phyloP scores from a whole-genome alignment of 352 stramenopile genomes.

The Pythium periplocum region DNA sequence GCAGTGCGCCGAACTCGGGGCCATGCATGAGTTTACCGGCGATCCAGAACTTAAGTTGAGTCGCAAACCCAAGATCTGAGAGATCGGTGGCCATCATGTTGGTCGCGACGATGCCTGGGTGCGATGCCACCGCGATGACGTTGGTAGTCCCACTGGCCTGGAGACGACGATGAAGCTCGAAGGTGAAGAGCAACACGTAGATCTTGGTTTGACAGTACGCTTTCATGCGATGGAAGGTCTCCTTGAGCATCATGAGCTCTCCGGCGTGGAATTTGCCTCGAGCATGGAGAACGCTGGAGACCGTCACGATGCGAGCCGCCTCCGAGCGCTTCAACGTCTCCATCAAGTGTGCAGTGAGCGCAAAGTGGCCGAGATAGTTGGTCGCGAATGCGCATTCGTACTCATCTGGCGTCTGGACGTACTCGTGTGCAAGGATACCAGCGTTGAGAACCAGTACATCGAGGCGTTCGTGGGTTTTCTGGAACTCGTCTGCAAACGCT shows the following conservation, averaged over 20 bases:
- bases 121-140: conserved; percentile 16
- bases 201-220: too few relatives aligned
- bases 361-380: conserved; percentile 92
- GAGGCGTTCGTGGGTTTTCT: conserved; percentile 33
- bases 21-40: too few relatives aligned
- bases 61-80: conserved; percentile 9
- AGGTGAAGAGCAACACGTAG: conserved; percentile 2
- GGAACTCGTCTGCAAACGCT: conserved; percentile 40
- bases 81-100: conserved; percentile 26
- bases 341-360: conserved; percentile 80
- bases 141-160: conserved; percentile 9
- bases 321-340: conserved; percentile 46
- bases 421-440: conserved; percentile 48
- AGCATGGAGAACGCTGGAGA: too few relatives aligned
- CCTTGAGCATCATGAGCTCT: too few relatives aligned
- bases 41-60: too few relatives aligned
- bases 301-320: too few relatives aligned
- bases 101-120: conserved; percentile 30
- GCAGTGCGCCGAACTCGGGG: conserved; percentile 28
- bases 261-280: too few relatives aligned
- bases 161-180: conserved; percentile 19
- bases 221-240: too few relatives aligned
- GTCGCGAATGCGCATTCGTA: conserved; percentile 92
- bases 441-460: conserved; percentile 83
- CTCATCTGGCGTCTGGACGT: conserved; percentile 77